phyloP scores from a whole-genome alignment of 345 rosid genomes.

The Lepidium africanum region DNA sequence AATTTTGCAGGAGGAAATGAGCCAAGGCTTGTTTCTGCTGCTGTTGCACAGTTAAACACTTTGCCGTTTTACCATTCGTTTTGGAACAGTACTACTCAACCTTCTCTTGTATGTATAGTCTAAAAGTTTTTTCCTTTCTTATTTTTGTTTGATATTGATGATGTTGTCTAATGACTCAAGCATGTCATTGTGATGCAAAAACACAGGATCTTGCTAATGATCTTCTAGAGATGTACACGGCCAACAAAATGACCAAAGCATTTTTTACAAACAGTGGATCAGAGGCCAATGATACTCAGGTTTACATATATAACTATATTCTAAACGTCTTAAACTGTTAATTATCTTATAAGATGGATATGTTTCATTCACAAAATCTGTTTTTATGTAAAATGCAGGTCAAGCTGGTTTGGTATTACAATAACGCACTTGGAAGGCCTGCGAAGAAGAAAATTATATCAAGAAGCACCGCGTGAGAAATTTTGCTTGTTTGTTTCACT shows the following conservation, averaged over 20 bases:
- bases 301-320: constrained; percentile 22
- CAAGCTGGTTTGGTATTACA: constrained; percentile 86
- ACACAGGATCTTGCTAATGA: constrained; percentile 89
- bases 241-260: constrained; percentile 73
- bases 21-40: constrained; percentile 83
- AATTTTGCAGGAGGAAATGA: constrained; percentile 77
- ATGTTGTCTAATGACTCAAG: background rate
- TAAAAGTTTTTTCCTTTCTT: background rate
- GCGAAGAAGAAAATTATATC: constrained; percentile 79
- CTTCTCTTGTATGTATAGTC: constrained; percentile 60
- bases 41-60: constrained; percentile 56
- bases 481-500: background rate
- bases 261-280: constrained; percentile 96
- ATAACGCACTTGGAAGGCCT: constrained; percentile 84
- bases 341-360: too few relatives aligned
- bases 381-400: constrained; percentile 39
- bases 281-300: constrained; percentile 98
- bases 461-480: constrained; percentile 50
- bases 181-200: background rate
- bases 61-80: constrained; percentile 96
- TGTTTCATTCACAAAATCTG: too few relatives aligned
- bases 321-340: background rate
- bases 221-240: constrained; percentile 74
- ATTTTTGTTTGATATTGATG: background rate
- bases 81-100: constrained; percentile 95